These are phyloP conservation scores for Trichophaea hybrida DNA, from an alignment of 2,329 filamentous ascomycete genomes.

Conservation along the genomic window DNA sequence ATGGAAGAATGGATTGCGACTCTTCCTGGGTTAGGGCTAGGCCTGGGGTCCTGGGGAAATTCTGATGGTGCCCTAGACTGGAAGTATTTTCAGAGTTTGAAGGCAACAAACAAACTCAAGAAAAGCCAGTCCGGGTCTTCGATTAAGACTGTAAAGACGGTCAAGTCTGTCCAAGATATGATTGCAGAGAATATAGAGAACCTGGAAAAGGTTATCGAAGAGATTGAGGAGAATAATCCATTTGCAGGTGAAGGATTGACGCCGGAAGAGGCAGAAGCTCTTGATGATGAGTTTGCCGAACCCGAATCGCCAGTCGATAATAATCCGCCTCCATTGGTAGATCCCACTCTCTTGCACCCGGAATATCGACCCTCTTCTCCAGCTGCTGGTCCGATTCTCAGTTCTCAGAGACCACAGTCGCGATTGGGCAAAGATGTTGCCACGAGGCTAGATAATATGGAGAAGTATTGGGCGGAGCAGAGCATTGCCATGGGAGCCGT, in stretches of 20 bases:
- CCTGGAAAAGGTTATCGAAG: conserved; percentile 4
- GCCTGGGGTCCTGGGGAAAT: conserved; percentile 1
- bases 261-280: conserved; percentile 9
- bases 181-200: conserved; percentile 5
- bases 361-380: conserved; percentile 4
- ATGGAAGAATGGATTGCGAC: conserved; percentile 18
- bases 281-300: conserved; percentile 1
- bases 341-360: conserved; percentile 11
- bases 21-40: conserved; percentile 9
- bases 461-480: conserved; percentile 19
- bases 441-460: conserved; percentile 6
- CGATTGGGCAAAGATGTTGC: not conserved
- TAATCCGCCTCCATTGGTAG: conserved; percentile 1
- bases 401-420: not conserved
- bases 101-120: conserved; percentile 6
- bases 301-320: conserved; percentile 2
- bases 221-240: not conserved
- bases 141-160: not conserved
- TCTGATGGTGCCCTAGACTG: conserved; percentile 2
- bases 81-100: conserved; percentile 8
- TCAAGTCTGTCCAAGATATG: conserved; percentile 1
- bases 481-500: conserved; percentile 12
- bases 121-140: not conserved
- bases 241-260: conserved; percentile 8
- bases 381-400: not conserved